Evolutionary conservation across 345 rosid genomes (phyloP), one percentile per base, ranked within the genome.

Genomic region (Populus davidiana): DNA sequence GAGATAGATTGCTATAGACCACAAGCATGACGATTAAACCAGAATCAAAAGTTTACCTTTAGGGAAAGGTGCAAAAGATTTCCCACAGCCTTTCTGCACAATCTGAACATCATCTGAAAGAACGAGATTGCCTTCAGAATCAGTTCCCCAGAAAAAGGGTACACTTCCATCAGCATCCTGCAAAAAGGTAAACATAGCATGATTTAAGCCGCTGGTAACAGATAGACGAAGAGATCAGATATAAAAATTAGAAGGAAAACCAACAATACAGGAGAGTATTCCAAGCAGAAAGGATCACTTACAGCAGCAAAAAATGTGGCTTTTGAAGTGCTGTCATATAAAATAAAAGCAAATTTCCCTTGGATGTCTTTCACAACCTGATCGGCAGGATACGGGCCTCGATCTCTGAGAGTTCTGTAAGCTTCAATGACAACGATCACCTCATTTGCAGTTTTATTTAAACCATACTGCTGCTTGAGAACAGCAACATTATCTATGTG

Each of bases 401-500:
- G 91, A 74, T 96, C 99, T 77, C 98, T 88, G 33, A 94, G 97
- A 47, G 97, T 89, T 83, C 97, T 87, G 73, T 88, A 96, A 23
- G 99, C 97, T 86, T 96, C 99, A 23, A 94, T 89, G 73, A 96
- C 82, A 68, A 96, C 89, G 61, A 90, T 90, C 77, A 87, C 99
- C 85, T 94, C 99, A 21, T 93, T 94, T 39, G 97, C 94, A 11
- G 96, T 81, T 85, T 94, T 96, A 81, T 78, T 90, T 33, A 96
- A 82, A 72, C 97, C 99, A 83, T 96, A 96, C 75, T 92, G 99
- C 79, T 96, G 99, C 87, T 91, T 96, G 64, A 94, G 96, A 66
- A 81, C 79, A 23, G 92, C 88, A 83, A 96, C 78, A 75, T 96
- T 96, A 80, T 92, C 92, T 72, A 96, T 88, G 82, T 94, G 93